Conservation (phyloP, 2,329 filamentous ascomycete genomes). For the Mariannaea sp. region DNA sequence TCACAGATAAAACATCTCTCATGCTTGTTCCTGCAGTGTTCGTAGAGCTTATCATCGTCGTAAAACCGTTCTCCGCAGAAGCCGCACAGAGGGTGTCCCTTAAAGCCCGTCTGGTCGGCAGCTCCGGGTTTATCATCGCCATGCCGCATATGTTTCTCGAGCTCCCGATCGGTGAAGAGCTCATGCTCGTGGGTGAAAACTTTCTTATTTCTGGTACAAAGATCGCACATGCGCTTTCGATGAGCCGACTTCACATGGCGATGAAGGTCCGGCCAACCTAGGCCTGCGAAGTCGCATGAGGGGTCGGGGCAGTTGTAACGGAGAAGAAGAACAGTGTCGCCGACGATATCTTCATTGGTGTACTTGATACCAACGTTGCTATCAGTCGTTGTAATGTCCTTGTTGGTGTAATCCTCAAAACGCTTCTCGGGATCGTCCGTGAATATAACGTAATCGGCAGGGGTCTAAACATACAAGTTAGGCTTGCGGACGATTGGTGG, state of each 20-base stretch:
- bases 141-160: constrained; percentile 85
- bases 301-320: constrained; percentile 93
- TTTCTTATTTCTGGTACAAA: constrained; percentile 93
- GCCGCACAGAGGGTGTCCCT: constrained; percentile 89
- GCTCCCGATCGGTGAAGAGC: constrained; percentile 79
- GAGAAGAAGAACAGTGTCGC: constrained; percentile 85
- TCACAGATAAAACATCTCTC: constrained; percentile 97
- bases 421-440: constrained; percentile 82
- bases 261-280: constrained; percentile 63
- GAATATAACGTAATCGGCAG: constrained; percentile 85
- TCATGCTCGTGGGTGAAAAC: constrained; percentile 98
- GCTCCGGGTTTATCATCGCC: constrained; percentile 92
- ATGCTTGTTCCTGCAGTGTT: constrained; percentile 91
- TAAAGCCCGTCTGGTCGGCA: constrained; percentile 92
- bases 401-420: constrained; percentile 78
- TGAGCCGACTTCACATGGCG: constrained; percentile 84
- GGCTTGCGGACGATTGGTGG: no score
- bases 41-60: constrained; percentile 91
- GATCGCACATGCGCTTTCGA: constrained; percentile 86
- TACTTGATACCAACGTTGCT: constrained; percentile 91
- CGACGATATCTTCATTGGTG: constrained; percentile 84
- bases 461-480: constrained; percentile 54
- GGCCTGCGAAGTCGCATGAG: constrained; percentile 79
- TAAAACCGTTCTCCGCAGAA: constrained; percentile 95
- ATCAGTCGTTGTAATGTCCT: constrained; percentile 78